Evolutionary conservation across 2,329 filamentous ascomycete genomes (phyloP).

Genomic region (Plectosphaerella cucumerina): DNA sequence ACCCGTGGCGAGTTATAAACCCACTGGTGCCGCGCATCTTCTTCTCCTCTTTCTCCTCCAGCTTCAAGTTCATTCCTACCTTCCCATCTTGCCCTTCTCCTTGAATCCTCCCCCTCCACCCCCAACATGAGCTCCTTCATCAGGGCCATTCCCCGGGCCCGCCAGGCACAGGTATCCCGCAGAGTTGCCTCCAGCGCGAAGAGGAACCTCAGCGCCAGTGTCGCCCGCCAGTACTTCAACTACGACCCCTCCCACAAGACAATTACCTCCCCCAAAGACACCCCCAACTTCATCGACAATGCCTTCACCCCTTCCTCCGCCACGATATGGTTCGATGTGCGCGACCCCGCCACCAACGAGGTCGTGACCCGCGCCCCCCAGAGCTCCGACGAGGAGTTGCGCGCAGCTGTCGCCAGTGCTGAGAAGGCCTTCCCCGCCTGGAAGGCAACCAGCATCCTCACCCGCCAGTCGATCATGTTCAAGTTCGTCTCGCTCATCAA

Average conservation of each 20-base stretch:
- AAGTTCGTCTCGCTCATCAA: constrained; percentile 66
- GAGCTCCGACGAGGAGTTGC: constrained; percentile 63
- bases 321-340: constrained; percentile 63
- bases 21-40: background rate
- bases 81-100: background rate
- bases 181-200: background rate
- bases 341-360: constrained; percentile 72
- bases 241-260: background rate
- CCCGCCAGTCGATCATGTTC: constrained; percentile 71
- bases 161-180: background rate
- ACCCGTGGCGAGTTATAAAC: too few relatives aligned
- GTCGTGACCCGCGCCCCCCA: constrained; percentile 70
- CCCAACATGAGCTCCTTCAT: background rate
- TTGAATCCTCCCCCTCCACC: background rate
- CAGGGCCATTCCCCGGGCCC: background rate
- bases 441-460: constrained; percentile 59
- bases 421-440: constrained; percentile 64
- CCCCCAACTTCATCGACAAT: constrained; percentile 65
- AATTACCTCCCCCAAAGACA: background rate
- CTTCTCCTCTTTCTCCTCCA: background rate
- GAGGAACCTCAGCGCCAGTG: background rate
- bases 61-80: background rate
- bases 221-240: background rate
- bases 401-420: constrained; percentile 62
- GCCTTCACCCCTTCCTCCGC: constrained; percentile 57